Evolutionary conservation across 129 eudicot species (phyloP).

Genomic region (Heracleum sosnowskyi): DNA sequence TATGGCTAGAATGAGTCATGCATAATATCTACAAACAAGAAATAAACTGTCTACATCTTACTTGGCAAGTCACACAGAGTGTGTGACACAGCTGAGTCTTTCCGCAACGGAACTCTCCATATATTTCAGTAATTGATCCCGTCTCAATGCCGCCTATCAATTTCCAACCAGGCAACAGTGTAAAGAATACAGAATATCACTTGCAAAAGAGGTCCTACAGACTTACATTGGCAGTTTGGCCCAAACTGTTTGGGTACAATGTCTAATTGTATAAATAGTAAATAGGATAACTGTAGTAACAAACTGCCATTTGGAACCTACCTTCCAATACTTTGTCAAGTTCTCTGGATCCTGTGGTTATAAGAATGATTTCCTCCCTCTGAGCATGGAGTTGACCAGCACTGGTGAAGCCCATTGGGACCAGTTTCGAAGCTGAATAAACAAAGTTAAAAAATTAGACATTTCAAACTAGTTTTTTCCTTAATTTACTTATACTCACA

Average conservation of each 20-base stretch:
- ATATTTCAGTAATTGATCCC: slow-evolving; percentile 84
- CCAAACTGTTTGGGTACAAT: background rate
- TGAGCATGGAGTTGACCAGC: slow-evolving; percentile 86
- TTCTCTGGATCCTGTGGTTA: slow-evolving; percentile 86
- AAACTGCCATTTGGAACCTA: slow-evolving; percentile 17
- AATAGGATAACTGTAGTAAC: background rate
- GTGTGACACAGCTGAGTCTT: slow-evolving; percentile 98
- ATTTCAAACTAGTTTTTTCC: background rate
- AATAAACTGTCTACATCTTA: slow-evolving; percentile 15
- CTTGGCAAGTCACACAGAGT: slow-evolving; percentile 89
- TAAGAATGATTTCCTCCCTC: slow-evolving; percentile 82
- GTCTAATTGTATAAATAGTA: background rate
- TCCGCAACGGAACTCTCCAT: slow-evolving; percentile 92
- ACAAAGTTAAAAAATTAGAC: background rate
- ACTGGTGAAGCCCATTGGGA: slow-evolving; percentile 95
- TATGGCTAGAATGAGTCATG: background rate
- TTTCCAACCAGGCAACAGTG: background rate
- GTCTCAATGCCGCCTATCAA: slow-evolving; percentile 83
- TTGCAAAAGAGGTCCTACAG: background rate
- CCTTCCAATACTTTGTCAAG: slow-evolving; percentile 94
- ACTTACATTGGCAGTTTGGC: background rate
- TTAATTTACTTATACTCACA: background rate
- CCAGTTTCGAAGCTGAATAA: slow-evolving; percentile 71
- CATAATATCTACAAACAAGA: background rate
- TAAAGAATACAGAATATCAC: background rate